Percentiles rank a stretch among this genome's conserved stretches.
These are phyloP conservation scores for Ceratobasidium theobromae DNA, from an alignment of 1,284 basidiomycete species.

Conservation along the genomic window DNA sequence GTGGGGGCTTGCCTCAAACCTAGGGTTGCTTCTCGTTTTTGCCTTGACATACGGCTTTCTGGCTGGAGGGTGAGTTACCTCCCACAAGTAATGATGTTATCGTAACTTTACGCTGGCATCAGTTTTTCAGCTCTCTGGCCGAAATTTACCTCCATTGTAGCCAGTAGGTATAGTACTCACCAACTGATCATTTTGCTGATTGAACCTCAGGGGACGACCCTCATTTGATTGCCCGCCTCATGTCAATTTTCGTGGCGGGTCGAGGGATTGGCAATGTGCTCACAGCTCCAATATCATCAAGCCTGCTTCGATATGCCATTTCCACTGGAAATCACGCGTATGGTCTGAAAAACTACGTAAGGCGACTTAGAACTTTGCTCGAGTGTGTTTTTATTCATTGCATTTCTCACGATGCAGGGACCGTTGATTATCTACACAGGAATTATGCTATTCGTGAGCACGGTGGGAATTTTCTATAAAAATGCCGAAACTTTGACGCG, in stretches of 20 bases:
- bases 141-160: constrained; percentile 34
- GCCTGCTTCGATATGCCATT: constrained; percentile 17
- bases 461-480: constrained; percentile 26
- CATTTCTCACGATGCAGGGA: background rate
- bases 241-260: constrained; percentile 34
- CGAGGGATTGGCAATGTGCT: constrained; percentile 25
- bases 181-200: background rate
- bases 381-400: background rate
- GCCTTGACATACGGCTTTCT: constrained; percentile 35
- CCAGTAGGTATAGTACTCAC: constrained; percentile 15
- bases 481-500: constrained; percentile 1
- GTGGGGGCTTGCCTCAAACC: constrained; percentile 35
- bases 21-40: constrained; percentile 30
- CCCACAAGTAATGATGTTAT: background rate
- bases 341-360: constrained; percentile 29
- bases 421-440: constrained; percentile 25
- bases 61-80: constrained; percentile 33
- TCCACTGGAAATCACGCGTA: constrained; percentile 9
- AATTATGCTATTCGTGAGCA: constrained; percentile 20
- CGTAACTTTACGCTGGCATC: background rate
- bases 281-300: constrained; percentile 22
- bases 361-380: background rate
- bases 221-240: constrained; percentile 32
- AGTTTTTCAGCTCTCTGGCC: constrained; percentile 36
- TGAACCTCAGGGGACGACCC: constrained; percentile 33